Base-by-base conservation (phyloP, 1,139 yeast genomes). In the Meyerozyma guilliermondii region DNA sequence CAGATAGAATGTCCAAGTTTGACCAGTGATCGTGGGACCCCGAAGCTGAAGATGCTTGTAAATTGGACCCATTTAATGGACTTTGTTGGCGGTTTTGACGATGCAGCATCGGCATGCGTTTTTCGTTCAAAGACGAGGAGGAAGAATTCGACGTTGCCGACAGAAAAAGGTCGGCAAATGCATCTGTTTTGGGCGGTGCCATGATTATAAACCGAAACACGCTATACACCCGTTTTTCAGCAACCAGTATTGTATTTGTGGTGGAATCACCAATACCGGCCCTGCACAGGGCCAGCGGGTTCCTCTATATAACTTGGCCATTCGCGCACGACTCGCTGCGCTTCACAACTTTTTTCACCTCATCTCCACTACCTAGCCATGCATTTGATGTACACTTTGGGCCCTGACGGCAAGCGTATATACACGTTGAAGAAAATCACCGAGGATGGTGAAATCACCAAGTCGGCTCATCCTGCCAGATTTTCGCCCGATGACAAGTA, bases 401-500 rank as follows among this genome's bases (percentile, higher is more conserved):
- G 91, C 60, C 80, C 81, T 51, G 96, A 89, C 56, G 98, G 98
- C 58, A 89, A 91, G 78, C 87, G 99, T 69, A 69, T 87, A 58
- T 94, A 94, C 78, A 94, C 99, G 43, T 78, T 94, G 55, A 75
- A 87, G 69, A 94, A 94, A 74, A 52, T 63, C 55, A 83, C 95
- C 42, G 89, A 77, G 49, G 70, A 74, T 9, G 98, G 98, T 50
- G 96, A 89, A 67, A 89, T 92, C 75, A 94, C 99, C 65, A 88
- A 89, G 74, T 87, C 96, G 52, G 98, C 98, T 28, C 99, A 94
- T 68, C 99, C 99, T 50, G 98, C 99, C 44, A 83, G 99, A 69
- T 92, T 92, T 68, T 92, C 98, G 39, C 99, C 99, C 56, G 99
- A 92, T 65, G 99, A 92, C 79, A 92, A 92, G 73, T 92, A 88